Evolutionary conservation across 1,284 basidiomycete species (phyloP), one percentile per base, ranked within the genome.

Genomic region (Mixia osmundae): DNA sequence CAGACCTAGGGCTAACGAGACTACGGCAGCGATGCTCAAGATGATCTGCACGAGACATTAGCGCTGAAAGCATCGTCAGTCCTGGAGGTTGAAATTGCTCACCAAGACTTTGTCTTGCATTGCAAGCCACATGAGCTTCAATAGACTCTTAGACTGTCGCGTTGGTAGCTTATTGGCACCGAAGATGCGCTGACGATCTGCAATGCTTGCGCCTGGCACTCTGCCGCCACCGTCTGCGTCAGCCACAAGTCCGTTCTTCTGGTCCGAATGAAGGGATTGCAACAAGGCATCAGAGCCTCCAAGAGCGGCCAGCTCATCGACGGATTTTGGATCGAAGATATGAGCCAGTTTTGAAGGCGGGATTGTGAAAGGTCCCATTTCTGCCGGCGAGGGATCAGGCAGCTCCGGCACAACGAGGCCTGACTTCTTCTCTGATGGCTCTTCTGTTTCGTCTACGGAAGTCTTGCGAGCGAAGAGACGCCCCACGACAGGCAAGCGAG

Each of bases 41-140:
- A 99, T 59, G 45, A 94, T 71, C 76, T 83, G 52, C 25, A 44
- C 24, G 41, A 9, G 18, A 35, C 18, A 25, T 30, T 15, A n/a
- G 12, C 23, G 31, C n/a, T n/a, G n/a, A n/a, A n/a, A n/a, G n/a
- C n/a, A n/a, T n/a, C n/a, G n/a, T n/a, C n/a, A n/a, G n/a, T n/a
- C n/a, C n/a, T n/a, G n/a, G n/a, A n/a, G n/a, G n/a, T n/a, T n/a
- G n/a, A 29, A 30, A 24, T 12, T 45, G 78, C 75, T 48, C 44
- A 64, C 62, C 53, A 94, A 60, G 47, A 94, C 79, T 62, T 87
- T 94, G 60, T 95, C 89, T 59, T 89, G 80, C 52, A 94, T 62
- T 2, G 89, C 87, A 24, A 77, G 59, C 77, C 77, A 91, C 80
- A 94, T 94, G 27, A 97, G 66, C 45, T 67, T 61, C 30, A 83